Base-by-base conservation (phyloP, 106 monocot species). In the Triglochin maritima region DNA sequence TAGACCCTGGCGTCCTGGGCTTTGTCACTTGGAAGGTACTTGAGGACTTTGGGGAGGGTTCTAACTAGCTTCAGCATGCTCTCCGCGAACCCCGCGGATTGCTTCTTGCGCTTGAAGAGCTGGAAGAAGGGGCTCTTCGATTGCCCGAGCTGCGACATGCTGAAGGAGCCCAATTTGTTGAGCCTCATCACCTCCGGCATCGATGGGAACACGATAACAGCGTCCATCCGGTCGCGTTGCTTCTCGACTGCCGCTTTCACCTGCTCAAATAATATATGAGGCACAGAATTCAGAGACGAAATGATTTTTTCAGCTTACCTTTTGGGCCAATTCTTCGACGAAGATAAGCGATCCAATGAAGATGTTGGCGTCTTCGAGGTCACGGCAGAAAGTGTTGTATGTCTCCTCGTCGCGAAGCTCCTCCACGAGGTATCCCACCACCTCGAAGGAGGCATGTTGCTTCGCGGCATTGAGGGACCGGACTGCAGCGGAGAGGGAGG, bases 181-280 rank as follows among this genome's bases (percentile, higher is more conserved):
- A 89, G 80, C 49, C 89, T 60, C 89, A 89, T 89, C 17, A 89
- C 89, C 77, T 89, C 89, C 17, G 89, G 89, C 89, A 89, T 89
- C 16, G 89, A 89, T 4, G 89, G 89, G 77, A 89, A 89, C 45
- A 89, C 89, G 14, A 89, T 81, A 4, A 89, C 89, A 6, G 89
- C 89, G 68, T 89, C 89, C 86, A 89, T 80, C 48, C 86, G 71
- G 57, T 89, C 89, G 46, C 89, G 60, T 65, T 86, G 83, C 76
- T 77, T 79, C 81, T 89, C 86, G 12, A 89, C 89, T 43, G 86
- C 89, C 43, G 44, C 74, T 72, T 81, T 81, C 61, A 89, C 86
- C 29, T 29, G 29, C 1, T 29, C 29, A 29, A 29, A 29, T 29
- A 29, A 29, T 29, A 29, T 29, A 29, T 29, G 29, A 29, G 29